phyloP scores from a whole-genome alignment of 2,329 filamentous ascomycete genomes.

The Fusarium goolgardi region DNA sequence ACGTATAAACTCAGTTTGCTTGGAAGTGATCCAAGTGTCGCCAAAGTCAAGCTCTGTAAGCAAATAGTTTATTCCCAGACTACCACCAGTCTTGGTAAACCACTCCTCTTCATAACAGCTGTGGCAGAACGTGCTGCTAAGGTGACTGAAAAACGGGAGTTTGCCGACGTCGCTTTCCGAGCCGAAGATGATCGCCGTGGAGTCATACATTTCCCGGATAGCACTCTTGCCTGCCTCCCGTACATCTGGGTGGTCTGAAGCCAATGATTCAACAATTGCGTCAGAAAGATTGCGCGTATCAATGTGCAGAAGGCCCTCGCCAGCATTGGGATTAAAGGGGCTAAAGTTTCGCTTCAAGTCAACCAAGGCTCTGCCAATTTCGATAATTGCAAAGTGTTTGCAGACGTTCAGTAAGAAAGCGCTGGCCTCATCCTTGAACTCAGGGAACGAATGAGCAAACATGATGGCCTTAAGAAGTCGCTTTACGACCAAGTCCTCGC shows the following conservation, averaged over 20 bases:
- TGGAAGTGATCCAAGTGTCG: slow-evolving; percentile 82
- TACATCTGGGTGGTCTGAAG: slow-evolving; percentile 83
- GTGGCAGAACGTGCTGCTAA: slow-evolving; percentile 88
- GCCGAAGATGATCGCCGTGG: slow-evolving; percentile 83
- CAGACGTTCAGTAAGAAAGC: slow-evolving; percentile 83
- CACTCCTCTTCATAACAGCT: slow-evolving; percentile 98
- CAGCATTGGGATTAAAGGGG: slow-evolving; percentile 84
- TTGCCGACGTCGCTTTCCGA: slow-evolving; percentile 76
- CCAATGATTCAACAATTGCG: slow-evolving; percentile 88
- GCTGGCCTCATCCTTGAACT: slow-evolving; percentile 80
- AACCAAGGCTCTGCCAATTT: slow-evolving; percentile 86
- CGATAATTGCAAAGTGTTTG: slow-evolving; percentile 89
- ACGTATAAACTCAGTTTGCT: slow-evolving; percentile 88
- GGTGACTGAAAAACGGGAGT: slow-evolving; percentile 84
- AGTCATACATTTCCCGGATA: slow-evolving; percentile 81
- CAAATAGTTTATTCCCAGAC: slow-evolving; percentile 87
- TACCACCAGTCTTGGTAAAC: slow-evolving; percentile 97
- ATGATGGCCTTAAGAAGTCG: slow-evolving; percentile 90
- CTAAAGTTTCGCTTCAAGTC: slow-evolving; percentile 80
- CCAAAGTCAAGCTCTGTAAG: slow-evolving; percentile 87
- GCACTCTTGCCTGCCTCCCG: slow-evolving; percentile 85
- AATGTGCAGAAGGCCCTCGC: slow-evolving; percentile 87
- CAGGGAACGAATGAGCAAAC: slow-evolving; percentile 83
- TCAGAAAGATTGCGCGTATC: slow-evolving; percentile 90
- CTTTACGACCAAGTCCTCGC: slow-evolving; percentile 84